Evolutionary conservation across 768 basidiomycete species (phyloP).

Genomic region (Kwoniella dendrophila): DNA sequence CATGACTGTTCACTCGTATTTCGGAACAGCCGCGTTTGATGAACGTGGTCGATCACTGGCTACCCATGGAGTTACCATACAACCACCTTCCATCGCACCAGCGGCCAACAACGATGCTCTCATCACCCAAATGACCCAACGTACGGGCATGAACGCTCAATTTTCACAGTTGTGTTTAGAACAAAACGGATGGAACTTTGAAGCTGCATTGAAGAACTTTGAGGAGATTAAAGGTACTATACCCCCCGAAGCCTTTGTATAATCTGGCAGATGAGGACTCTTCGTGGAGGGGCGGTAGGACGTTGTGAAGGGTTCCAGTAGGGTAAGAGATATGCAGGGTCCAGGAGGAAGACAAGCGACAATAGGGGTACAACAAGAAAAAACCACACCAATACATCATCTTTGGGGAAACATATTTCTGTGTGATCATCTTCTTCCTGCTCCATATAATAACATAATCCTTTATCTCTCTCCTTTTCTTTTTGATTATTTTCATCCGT

Average conservation of each 20-base stretch:
- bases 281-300: too few species aligned
- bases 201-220: slow-evolving; percentile 79
- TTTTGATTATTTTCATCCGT: too few species aligned
- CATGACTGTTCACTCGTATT: slow-evolving; percentile 78
- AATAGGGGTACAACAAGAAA: too few species aligned
- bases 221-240: slow-evolving; percentile 65
- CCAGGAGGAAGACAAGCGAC: background rate
- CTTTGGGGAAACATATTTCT: too few species aligned
- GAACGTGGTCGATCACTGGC: slow-evolving; percentile 62
- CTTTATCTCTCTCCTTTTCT: too few species aligned
- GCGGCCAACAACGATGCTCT: slow-evolving; percentile 55
- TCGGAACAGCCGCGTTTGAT: slow-evolving; percentile 67
- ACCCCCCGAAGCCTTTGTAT: slow-evolving; percentile 51
- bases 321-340: background rate
- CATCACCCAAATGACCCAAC: slow-evolving; percentile 65
- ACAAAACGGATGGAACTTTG: slow-evolving; percentile 81
- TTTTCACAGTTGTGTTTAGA: slow-evolving; percentile 83
- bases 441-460: too few species aligned
- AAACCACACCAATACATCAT: too few species aligned
- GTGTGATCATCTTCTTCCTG: too few species aligned
- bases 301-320: background rate
- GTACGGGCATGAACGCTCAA: slow-evolving; percentile 75
- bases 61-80: slow-evolving; percentile 46
- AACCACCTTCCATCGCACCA: slow-evolving; percentile 52
- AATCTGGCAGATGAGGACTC: background rate